Conservation (phyloP, 2,329 filamentous ascomycete genomes). For the Nothophoma quercina region DNA sequence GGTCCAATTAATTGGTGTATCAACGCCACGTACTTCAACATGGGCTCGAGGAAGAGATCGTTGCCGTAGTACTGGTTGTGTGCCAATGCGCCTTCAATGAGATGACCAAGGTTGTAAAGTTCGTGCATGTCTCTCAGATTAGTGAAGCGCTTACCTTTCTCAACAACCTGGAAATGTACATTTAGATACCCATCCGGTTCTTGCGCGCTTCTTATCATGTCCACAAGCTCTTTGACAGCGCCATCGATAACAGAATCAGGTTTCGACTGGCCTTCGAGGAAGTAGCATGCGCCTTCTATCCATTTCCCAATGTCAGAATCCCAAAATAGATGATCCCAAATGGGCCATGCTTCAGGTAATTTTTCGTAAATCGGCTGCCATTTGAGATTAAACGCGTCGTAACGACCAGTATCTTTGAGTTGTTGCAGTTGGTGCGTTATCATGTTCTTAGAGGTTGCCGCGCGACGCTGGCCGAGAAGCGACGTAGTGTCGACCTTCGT, state of each 20-base stretch:
- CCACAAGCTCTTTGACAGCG: not conserved
- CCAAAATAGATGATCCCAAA: slow-evolving; percentile 3
- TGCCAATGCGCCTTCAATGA: slow-evolving; percentile 1
- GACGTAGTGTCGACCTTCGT: not conserved
- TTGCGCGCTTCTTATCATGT: not conserved
- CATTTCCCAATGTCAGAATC: slow-evolving; percentile 4
- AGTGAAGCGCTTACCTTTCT: not conserved
- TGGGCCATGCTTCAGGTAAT: not conserved
- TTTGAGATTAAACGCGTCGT: not conserved
- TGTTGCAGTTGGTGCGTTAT: not conserved
- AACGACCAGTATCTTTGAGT: slow-evolving; percentile 1
- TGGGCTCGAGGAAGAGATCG: not conserved
- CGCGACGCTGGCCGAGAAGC: slow-evolving; percentile 6
- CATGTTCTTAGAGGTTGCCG: slow-evolving; percentile 3
- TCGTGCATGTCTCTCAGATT: slow-evolving; percentile 3
- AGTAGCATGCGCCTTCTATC: slow-evolving; percentile 6
- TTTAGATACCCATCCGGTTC: not conserved
- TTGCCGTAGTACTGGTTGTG: slow-evolving; percentile 1
- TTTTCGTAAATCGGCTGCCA: slow-evolving; percentile 1
- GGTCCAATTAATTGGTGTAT: not conserved
- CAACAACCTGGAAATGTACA: not conserved
- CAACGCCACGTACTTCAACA: not conserved
- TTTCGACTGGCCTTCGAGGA: not conserved
- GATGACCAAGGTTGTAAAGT: slow-evolving; percentile 2
- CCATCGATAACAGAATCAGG: not conserved